These are phyloP conservation scores for Ceriops decandra DNA, from an alignment of 345 rosid species.

Conservation along the genomic window DNA sequence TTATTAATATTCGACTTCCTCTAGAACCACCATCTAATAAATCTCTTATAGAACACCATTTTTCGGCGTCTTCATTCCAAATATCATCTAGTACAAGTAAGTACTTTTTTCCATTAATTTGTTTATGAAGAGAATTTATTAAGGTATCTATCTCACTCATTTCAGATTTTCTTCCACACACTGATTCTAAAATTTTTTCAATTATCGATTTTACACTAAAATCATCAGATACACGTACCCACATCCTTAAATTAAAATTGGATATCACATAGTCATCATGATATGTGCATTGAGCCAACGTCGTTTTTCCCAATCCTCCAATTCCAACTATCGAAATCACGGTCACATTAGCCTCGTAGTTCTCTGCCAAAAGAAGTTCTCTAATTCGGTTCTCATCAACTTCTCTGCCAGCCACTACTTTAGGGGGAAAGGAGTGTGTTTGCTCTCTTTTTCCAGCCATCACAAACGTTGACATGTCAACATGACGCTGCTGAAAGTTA, in stretches of 20 bases:
- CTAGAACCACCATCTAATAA: constrained; percentile 3
- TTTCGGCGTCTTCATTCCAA: constrained; percentile 16
- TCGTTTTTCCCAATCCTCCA: constrained; percentile 29
- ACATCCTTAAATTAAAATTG: constrained; percentile 10
- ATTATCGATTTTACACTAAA: constrained; percentile 11
- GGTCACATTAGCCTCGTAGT: not conserved
- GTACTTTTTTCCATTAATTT: constrained; percentile 8
- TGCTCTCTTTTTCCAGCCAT: too few species aligned
- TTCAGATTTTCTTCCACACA: not conserved
- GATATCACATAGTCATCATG: constrained; percentile 15
- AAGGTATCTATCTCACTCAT: constrained; percentile 6
- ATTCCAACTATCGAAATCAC: constrained; percentile 25
- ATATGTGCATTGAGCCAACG: constrained; percentile 17
- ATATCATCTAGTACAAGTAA: constrained; percentile 24
- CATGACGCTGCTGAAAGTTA: too few species aligned
- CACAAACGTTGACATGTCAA: too few species aligned
- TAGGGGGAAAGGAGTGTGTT: too few species aligned
- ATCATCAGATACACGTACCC: constrained; percentile 7
- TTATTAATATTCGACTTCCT: constrained; percentile 25
- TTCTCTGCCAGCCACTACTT: too few species aligned
- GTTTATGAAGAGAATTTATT: not conserved
- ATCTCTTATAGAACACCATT: constrained; percentile 13
- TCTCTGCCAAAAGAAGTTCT: not conserved
- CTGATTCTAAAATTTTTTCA: constrained; percentile 17
- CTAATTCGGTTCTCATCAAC: not conserved